Evolutionary conservation across 352 stramenopile species (phyloP), one percentile per base, ranked within the genome.

Genomic region (Phytophthora quininea): DNA sequence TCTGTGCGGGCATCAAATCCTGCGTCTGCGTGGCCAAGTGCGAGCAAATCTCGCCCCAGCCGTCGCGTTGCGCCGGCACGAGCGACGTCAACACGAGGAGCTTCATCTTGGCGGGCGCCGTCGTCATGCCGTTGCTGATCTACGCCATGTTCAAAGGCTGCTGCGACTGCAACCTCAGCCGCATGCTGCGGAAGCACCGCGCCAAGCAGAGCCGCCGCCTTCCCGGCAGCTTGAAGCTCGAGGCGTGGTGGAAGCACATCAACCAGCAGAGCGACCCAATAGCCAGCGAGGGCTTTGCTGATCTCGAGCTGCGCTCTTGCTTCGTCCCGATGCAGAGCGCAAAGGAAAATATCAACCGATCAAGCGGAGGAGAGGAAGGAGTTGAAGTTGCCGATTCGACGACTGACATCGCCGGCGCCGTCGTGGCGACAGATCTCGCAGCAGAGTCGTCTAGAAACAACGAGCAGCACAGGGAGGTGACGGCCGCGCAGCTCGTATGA

Each of bases 231-330:
- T 54, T 73, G 40, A 62, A 69, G 59, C 65, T 73, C 27, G 65
- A 73, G 14, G 53, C 59, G 35, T 73, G 65, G 59, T 55, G 65
- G 38, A 69, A 48, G 43, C 65, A 73, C 47, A 19, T 73, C 11
- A 61, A 54, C 4, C 53, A 73, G 38, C 65, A 55, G 32, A 12
- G 37, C n/a, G 59, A 65, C 2, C 65, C 58, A 11, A 42, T 11
- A 40, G 35, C 35, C 6, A 11, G 54, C 40, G 54, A 69, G 49
- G 65, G 55, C 24, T 49, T 64, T 52, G 24, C 59, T 19, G 53
- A 73, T 68, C 53, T 73, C 31, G 65, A 73, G 59, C n/a, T 69
- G 54, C 65, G 48, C 15, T 73, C 65, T 35, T 69, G 65, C 60
- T 73, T 73, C 59, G 60, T 73, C 50, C 60, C 65, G 46, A 73